Conservation (phyloP, 164 flowering plant species). For the Cinnamomum chago region DNA sequence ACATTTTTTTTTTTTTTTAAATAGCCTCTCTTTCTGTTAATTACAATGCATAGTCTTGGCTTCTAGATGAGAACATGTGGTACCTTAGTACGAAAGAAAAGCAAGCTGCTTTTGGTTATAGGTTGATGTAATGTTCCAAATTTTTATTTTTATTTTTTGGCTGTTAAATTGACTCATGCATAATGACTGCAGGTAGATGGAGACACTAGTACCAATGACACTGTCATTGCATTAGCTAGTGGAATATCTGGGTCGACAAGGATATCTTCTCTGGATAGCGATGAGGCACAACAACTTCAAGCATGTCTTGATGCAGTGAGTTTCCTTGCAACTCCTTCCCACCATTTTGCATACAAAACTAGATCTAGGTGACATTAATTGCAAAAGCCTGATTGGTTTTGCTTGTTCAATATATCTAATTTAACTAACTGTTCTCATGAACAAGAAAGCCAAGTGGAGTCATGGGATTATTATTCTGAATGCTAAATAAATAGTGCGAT, state of each 20-base stretch:
- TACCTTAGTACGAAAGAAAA: background rate
- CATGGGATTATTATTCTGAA: background rate
- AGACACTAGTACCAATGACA: constrained; percentile 95
- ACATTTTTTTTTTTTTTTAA: too few relatives aligned
- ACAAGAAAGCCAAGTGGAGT: background rate
- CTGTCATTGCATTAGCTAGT: constrained; percentile 96
- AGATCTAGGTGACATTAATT: background rate
- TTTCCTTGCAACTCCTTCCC: constrained; percentile 7
- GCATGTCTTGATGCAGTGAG: constrained; percentile 88
- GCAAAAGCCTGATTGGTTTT: constrained; percentile 1
- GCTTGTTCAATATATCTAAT: background rate
- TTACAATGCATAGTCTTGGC: background rate
- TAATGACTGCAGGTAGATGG: constrained; percentile 81
- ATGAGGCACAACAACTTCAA: constrained; percentile 80
- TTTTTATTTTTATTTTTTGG: background rate
- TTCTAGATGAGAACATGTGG: background rate
- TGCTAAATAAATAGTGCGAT: background rate
- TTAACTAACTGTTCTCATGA: background rate
- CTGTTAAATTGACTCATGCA: background rate
- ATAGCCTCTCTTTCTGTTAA: too few relatives aligned
- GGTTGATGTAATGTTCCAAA: background rate
- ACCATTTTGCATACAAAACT: background rate
- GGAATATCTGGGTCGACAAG: constrained; percentile 70
- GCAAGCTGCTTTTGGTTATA: background rate
- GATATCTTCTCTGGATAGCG: constrained; percentile 55